Evolutionary conservation across 2,329 filamentous ascomycete species (phyloP).

Genomic region (Penicillium sp.): DNA sequence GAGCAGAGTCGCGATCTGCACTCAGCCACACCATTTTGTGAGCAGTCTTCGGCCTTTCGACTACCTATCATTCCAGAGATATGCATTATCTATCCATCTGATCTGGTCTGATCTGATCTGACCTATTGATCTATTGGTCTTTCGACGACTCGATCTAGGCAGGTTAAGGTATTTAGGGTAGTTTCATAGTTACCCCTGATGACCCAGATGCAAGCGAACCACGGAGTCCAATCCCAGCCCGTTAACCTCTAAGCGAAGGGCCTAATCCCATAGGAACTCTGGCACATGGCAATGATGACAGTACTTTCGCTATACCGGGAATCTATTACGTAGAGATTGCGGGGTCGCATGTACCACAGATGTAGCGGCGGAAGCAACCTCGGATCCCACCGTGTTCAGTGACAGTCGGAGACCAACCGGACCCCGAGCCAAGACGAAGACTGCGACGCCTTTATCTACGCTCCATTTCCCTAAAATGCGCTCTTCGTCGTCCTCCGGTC

Average conservation of each 20-base stretch:
- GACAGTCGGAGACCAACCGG: not conserved
- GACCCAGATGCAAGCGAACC: not conserved
- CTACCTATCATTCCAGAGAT: not conserved
- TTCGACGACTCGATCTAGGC: not conserved
- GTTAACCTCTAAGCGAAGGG: not conserved
- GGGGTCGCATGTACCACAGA: conserved; percentile 7
- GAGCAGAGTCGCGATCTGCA: conserved; percentile 9
- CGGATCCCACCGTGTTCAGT: not conserved
- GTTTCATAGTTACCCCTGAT: not conserved
- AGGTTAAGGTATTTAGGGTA: not conserved
- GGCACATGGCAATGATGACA: not conserved
- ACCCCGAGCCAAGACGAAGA: not conserved
- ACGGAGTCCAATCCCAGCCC: not conserved
- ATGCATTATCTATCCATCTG: not conserved
- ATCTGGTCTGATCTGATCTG: not conserved
- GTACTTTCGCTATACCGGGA: not conserved
- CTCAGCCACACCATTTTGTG: conserved; percentile 16
- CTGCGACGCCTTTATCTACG: not conserved
- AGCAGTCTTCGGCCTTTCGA: not conserved
- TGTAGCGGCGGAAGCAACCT: conserved; percentile 1
- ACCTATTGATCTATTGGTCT: not conserved
- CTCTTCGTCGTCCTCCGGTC: not conserved
- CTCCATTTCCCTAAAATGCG: not conserved
- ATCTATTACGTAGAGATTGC: not conserved
- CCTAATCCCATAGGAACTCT: not conserved